Conservation (phyloP, 768 basidiomycete species). For the Suillus plorans region DNA sequence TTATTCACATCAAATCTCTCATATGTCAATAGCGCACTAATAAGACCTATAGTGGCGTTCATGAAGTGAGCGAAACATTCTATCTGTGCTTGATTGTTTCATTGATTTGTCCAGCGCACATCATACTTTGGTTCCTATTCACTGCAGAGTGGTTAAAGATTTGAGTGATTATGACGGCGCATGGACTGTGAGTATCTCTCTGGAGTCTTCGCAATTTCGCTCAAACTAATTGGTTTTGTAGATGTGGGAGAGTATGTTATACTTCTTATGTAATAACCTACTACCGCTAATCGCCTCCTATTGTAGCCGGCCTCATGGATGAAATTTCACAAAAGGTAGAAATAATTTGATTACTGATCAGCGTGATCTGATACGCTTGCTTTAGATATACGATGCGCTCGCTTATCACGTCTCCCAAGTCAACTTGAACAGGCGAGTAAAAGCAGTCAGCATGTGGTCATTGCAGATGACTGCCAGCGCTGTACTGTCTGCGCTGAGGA, state of each 20-base stretch:
- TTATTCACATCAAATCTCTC: slow-evolving; percentile 87
- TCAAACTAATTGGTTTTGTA: slow-evolving; percentile 30
- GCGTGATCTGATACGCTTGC: not conserved
- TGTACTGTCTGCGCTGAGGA: slow-evolving; percentile 76
- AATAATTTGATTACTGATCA: not conserved
- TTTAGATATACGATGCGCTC: slow-evolving; percentile 85
- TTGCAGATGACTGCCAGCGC: slow-evolving; percentile 90
- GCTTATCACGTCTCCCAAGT: slow-evolving; percentile 93
- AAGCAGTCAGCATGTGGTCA: slow-evolving; percentile 91
- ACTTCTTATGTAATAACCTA: not conserved
- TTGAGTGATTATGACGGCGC: slow-evolving; percentile 90
- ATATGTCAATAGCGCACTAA: slow-evolving; percentile 89
- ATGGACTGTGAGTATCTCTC: slow-evolving; percentile 74
- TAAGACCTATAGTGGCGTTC: slow-evolving; percentile 95
- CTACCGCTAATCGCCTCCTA: slow-evolving; percentile 12
- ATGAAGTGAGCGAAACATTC: slow-evolving; percentile 73
- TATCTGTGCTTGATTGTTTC: slow-evolving; percentile 1
- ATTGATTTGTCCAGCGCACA: slow-evolving; percentile 62
- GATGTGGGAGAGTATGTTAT: slow-evolving; percentile 88
- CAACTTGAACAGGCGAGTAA: slow-evolving; percentile 86
- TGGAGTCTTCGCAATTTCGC: slow-evolving; percentile 5
- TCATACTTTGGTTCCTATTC: slow-evolving; percentile 91
- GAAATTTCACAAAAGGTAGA: slow-evolving; percentile 78
- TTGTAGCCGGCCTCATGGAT: slow-evolving; percentile 85
- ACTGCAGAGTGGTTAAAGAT: slow-evolving; percentile 83